phyloP scores from a whole-genome alignment of 495 filamentous ascomycete genomes.

The Daldinia bambusicola region DNA sequence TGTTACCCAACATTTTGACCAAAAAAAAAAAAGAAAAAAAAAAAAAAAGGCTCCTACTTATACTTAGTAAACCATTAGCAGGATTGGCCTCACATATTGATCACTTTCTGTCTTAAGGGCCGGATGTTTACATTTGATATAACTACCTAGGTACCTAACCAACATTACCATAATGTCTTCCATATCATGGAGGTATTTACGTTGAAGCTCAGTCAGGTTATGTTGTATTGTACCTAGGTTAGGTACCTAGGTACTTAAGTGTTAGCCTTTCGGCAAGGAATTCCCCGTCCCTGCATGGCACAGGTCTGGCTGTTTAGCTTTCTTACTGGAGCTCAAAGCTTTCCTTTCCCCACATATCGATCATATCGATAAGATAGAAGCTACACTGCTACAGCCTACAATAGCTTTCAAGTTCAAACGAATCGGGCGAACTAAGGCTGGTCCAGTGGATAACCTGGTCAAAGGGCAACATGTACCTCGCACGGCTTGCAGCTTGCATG shows the following conservation, averaged over 20 bases:
- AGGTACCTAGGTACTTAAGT: not conserved
- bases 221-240: not conserved
- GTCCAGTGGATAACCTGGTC: constrained; percentile 31
- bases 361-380: constrained; percentile 48
- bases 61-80: not conserved
- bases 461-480: constrained; percentile 25
- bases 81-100: not conserved
- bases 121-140: not conserved
- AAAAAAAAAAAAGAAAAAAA: too few relatives aligned
- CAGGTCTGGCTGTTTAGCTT: constrained; percentile 6
- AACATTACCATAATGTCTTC: too few relatives aligned
- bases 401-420: too few relatives aligned
- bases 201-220: not conserved
- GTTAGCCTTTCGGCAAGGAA: not conserved
- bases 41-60: too few relatives aligned
- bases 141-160: not conserved
- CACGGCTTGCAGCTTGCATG: constrained; percentile 43
- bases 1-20: not conserved
- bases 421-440: constrained; percentile 15
- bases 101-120: not conserved
- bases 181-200: too few relatives aligned
- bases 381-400: constrained; percentile 22
- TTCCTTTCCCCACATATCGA: constrained; percentile 37
- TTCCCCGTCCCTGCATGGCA: constrained; percentile 32
- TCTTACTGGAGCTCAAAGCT: constrained; percentile 29